A percentile compares a stretch with the other conserved stretches of the same genome.
phyloP scores from a whole-genome alignment of 306 rosid species.

The Dryas alaskensis region DNA sequence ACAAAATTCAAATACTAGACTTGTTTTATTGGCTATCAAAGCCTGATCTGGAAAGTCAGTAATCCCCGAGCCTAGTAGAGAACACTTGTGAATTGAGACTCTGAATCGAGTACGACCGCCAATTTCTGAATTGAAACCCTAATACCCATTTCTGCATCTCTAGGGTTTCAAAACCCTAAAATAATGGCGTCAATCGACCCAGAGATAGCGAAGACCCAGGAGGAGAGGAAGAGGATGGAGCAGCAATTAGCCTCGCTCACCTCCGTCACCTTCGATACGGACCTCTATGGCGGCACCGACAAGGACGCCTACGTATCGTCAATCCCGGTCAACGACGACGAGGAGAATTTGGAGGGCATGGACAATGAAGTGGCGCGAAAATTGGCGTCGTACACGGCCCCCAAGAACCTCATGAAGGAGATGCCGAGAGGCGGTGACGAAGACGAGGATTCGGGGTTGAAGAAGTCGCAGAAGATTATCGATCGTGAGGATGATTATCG shows the following conservation, averaged over 20 bases:
- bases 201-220: constrained; percentile 84
- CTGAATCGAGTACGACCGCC: background rate
- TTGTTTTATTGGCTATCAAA: too few species aligned
- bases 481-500: constrained; percentile 68
- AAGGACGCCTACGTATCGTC: constrained; percentile 51
- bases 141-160: background rate
- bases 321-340: constrained; percentile 65
- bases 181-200: constrained; percentile 27
- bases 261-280: constrained; percentile 54
- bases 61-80: too few species aligned
- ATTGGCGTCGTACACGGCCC: constrained; percentile 61
- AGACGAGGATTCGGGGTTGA: constrained; percentile 46
- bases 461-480: constrained; percentile 52
- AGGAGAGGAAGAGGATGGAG: constrained; percentile 64
- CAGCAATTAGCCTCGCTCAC: constrained; percentile 60
- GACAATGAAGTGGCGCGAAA: constrained; percentile 55
- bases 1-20: too few species aligned
- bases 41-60: too few species aligned
- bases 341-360: constrained; percentile 47
- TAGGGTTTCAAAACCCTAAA: constrained; percentile 17
- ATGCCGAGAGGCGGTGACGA: constrained; percentile 47
- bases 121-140: background rate
- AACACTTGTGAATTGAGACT: too few species aligned
- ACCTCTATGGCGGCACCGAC: constrained; percentile 54
- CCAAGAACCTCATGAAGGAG: constrained; percentile 57